Conservation (phyloP, 352 stramenopile species). For the Phytophthora pini region DNA sequence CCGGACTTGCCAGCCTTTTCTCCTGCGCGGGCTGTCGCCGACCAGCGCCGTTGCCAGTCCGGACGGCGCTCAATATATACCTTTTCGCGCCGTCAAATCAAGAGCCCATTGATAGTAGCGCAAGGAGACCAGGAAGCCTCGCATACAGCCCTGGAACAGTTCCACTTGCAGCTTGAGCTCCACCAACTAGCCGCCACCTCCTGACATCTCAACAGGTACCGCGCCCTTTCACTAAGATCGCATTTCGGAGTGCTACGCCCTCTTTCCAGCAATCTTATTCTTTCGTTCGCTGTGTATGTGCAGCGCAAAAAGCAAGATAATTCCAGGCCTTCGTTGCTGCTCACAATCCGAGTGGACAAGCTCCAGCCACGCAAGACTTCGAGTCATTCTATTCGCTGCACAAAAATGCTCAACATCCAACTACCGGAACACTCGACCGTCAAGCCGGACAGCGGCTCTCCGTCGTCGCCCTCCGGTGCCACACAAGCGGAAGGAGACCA, state of each 20-base stretch:
- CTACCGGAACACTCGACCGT: slow-evolving; percentile 38
- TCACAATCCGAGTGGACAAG: slow-evolving; percentile 37
- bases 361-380: not conserved
- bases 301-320: slow-evolving; percentile 3
- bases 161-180: not conserved
- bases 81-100: slow-evolving; percentile 30
- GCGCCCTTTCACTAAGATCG: slow-evolving; percentile 35
- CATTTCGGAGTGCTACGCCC: not conserved
- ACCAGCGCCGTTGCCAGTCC: not conserved
- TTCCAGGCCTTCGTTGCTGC: not conserved
- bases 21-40: not conserved
- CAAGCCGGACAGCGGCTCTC: slow-evolving; percentile 40
- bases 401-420: slow-evolving; percentile 54
- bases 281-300: slow-evolving; percentile 20
- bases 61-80: slow-evolving; percentile 22
- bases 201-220: slow-evolving; percentile 11
- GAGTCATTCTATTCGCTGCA: no score
- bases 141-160: not conserved
- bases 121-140: slow-evolving; percentile 4
- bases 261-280: slow-evolving; percentile 41
- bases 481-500: slow-evolving; percentile 36
- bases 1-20: slow-evolving; percentile 17
- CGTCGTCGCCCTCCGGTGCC: slow-evolving; percentile 37
- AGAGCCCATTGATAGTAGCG: not conserved
- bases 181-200: not conserved